Evolutionary conservation across 1,284 basidiomycete genomes (phyloP), one percentile per base, ranked within the genome.

Genomic region (Boletellus deceptivus): DNA sequence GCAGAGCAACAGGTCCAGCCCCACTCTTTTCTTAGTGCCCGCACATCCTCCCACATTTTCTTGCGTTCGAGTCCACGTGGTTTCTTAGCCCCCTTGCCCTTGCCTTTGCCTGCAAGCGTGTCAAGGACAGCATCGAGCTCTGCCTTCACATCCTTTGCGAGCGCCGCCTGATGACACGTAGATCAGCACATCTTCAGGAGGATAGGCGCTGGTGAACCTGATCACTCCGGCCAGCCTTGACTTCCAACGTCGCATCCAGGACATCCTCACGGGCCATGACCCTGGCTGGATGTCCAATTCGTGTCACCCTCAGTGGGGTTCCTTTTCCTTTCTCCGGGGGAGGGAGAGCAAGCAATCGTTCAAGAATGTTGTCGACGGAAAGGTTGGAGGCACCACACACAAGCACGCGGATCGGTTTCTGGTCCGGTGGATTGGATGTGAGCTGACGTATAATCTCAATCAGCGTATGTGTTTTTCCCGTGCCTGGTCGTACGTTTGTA

Each of bases 371-470:
- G 67, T 96, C 93, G 2, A 96, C 91, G 1, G 93, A 89, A 47
- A 97, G 75, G 60, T 97, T 97, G 4, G 90, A 93, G 4, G 93
- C 93, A 18, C 93, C 93, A 56, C 93, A 95, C 2, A 97, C 86
- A 16, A 97, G 80, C 2, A 97, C 63, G 50, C 81, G 72, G 53
- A 78, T 67, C 17, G 78, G 70, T 61, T 78, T 75, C 46, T 78
- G 71, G 25, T 54, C 55, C 17, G 67, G 50, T n/a, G 78, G 67
- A 42, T 70, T 59, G 33, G 73, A 73, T 0, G 90, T 84, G 11
- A 93, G 71, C 63, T 97, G 93, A 29, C 89, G 83, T 52, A 96
- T 91, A 47, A 95, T 80, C 65, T 97, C 93, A 35, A 96, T 86
- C 10, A 97, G 76, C 0, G 93, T 95, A 59, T 93, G 89, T 0